A percentile compares a stretch with the other conserved stretches of the same genome.
phyloP scores from a whole-genome alignment of 2,329 filamentous ascomycete genomes.

The Xylaria arbuscula region DNA sequence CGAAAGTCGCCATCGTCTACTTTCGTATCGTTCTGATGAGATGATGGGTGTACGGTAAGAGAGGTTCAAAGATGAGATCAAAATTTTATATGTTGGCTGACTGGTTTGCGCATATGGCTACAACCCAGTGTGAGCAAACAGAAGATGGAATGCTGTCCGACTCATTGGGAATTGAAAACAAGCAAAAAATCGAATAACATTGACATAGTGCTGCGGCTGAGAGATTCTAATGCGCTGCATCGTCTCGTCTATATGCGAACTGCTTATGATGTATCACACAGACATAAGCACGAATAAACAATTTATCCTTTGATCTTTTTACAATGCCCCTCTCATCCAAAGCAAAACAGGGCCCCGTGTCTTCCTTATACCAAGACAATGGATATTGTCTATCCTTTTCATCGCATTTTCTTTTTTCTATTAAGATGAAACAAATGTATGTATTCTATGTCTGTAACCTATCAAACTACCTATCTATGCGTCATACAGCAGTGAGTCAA shows the following conservation, averaged over 20 bases:
- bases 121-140: background rate
- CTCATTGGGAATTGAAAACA: background rate
- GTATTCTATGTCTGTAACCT: conserved; percentile 5
- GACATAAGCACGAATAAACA: conserved; percentile 13
- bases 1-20: conserved; percentile 5
- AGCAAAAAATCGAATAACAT: background rate
- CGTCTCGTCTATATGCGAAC: background rate
- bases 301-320: background rate
- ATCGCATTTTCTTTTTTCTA: background rate
- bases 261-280: background rate
- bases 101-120: background rate
- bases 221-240: background rate
- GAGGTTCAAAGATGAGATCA: too few species aligned
- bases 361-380: background rate
- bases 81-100: background rate
- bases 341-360: background rate
- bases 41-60: background rate
- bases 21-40: background rate
- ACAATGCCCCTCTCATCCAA: background rate
- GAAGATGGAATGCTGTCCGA: background rate
- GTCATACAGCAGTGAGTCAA: background rate
- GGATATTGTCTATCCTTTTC: background rate
- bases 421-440: background rate
- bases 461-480: background rate
- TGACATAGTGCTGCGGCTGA: background rate